These are phyloP conservation scores for Chytridium lagenaria DNA, from an alignment of 371 early-diverging fungal species.

Conservation along the genomic window DNA sequence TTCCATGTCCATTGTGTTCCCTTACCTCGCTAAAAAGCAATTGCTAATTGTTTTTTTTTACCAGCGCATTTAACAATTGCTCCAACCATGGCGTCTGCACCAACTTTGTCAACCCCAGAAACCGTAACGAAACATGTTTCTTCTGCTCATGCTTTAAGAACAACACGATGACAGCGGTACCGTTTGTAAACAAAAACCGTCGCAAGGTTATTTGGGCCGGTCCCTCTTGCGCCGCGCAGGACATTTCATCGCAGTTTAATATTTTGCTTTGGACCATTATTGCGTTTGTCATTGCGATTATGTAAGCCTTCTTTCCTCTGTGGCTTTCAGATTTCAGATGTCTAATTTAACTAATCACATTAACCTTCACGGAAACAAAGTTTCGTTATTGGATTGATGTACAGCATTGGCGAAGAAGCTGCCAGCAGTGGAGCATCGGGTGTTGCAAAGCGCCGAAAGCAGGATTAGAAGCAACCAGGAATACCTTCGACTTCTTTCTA, in stretches of 20 bases:
- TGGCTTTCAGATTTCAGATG: not conserved
- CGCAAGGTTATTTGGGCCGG: constrained; percentile 45
- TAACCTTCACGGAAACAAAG: too few relatives aligned
- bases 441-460: constrained; percentile 9
- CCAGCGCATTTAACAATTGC: constrained; percentile 40
- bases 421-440: not conserved
- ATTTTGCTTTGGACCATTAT: constrained; percentile 44
- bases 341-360: too few relatives aligned
- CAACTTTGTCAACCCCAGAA: constrained; percentile 9
- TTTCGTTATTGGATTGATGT: constrained; percentile 19
- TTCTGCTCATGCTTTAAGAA: constrained; percentile 41
- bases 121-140: constrained; percentile 38
- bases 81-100: constrained; percentile 45
- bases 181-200: constrained; percentile 19
- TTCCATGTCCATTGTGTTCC: too few relatives aligned
- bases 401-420: not conserved
- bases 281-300: constrained; percentile 21
- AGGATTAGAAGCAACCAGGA: not conserved
- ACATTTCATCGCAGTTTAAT: constrained; percentile 43
- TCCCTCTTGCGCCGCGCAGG: constrained; percentile 44
- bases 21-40: not conserved
- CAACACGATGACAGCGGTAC: constrained; percentile 45
- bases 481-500: not conserved
- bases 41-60: not conserved
- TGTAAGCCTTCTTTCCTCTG: constrained; percentile 31